phyloP scores from a whole-genome alignment of 208 protist species.

The Leishmania tarentolae region DNA sequence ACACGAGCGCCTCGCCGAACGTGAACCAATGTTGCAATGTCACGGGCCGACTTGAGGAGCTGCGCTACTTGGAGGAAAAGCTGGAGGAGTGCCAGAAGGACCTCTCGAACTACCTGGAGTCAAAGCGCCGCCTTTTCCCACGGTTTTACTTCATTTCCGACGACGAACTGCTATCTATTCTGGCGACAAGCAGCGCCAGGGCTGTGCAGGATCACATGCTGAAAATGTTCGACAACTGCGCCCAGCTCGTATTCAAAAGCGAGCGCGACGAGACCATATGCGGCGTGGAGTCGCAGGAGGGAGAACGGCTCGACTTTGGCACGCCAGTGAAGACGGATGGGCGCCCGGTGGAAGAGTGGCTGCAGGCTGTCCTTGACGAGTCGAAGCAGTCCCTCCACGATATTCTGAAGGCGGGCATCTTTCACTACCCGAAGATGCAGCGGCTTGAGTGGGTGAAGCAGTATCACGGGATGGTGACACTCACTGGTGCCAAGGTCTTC shows the following conservation, averaged over 20 bases:
- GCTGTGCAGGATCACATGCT: slow-evolving; percentile 98
- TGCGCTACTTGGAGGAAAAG: slow-evolving; percentile 92
- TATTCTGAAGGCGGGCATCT: slow-evolving; percentile 97
- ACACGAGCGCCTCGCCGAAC: slow-evolving; percentile 91
- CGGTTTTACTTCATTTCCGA: slow-evolving; percentile 99
- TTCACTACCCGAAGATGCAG: slow-evolving; percentile 95
- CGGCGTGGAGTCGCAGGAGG: slow-evolving; percentile 97
- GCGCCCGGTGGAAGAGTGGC: slow-evolving; percentile 97
- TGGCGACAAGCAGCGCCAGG: slow-evolving; percentile 94
- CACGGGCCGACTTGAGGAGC: slow-evolving; percentile 90
- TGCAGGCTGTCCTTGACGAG: slow-evolving; percentile 95
- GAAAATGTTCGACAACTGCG: slow-evolving; percentile 99
- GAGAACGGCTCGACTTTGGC: slow-evolving; percentile 94
- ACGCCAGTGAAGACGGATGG: slow-evolving; percentile 89
- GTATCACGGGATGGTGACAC: slow-evolving; percentile 96
- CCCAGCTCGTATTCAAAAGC: slow-evolving; percentile 94
- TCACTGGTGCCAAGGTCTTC: slow-evolving; percentile 98
- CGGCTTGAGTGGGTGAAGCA: slow-evolving; percentile 96
- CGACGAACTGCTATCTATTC: slow-evolving; percentile 98
- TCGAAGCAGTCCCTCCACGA: slow-evolving; percentile 94
- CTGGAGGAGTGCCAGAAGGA: slow-evolving; percentile 98
- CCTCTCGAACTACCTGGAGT: slow-evolving; percentile 98
- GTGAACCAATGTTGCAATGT: slow-evolving; percentile 95
- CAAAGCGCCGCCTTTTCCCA: slow-evolving; percentile 97
- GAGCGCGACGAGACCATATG: slow-evolving; percentile 90